Evolutionary conservation across 768 basidiomycete genomes (phyloP), one percentile per base, ranked within the genome.

Genomic region (Hydnum rufescens): DNA sequence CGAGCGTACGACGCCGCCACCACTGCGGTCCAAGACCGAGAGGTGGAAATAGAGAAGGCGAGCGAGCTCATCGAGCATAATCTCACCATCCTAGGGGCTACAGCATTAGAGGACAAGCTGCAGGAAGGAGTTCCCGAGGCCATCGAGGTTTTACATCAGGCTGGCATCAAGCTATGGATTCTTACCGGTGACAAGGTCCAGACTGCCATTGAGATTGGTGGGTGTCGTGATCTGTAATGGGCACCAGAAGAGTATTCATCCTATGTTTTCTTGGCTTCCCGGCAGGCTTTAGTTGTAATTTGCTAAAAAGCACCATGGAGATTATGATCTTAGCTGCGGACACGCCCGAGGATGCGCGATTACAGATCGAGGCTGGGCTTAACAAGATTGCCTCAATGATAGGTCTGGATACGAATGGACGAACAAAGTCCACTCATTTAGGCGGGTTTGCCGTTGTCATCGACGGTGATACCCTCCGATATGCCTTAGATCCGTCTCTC

Each of bases 141-240:
- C 1, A 97, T 99, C 57, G 89, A 88, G 58, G 80, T 74, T 52
- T 70, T 99, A 18, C 89, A 95, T 60, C 70, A 74, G 28, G 93
- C 93, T 1, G 93, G 93, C 8, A 95, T 99, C 69, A 99, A 96
- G 66, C 65, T 99, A 2, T 99, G 93, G 93, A 93, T 97, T 64
- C 67, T 96, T 48, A 97, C 93, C 32, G 86, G 92, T 26, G 93
- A 99, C 67, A 99, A 99, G 65, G 71, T 96, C 1, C 92, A 97
- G 64, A 99, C 93, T 0, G 93, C 93, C 13, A 96, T 99, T 61
- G 93, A 96, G 64, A 97, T 99, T 57, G 93, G 74, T 71, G 52
- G 4, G 54, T 16, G 61, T 58, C 23, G 4, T 16, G 42, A 54
- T 42, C 22, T 13, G 36, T 18, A 23, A 31, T 30, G 29, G 18